Evolutionary conservation across 345 rosid genomes (phyloP).

Genomic region (Moricandia arvensis): DNA sequence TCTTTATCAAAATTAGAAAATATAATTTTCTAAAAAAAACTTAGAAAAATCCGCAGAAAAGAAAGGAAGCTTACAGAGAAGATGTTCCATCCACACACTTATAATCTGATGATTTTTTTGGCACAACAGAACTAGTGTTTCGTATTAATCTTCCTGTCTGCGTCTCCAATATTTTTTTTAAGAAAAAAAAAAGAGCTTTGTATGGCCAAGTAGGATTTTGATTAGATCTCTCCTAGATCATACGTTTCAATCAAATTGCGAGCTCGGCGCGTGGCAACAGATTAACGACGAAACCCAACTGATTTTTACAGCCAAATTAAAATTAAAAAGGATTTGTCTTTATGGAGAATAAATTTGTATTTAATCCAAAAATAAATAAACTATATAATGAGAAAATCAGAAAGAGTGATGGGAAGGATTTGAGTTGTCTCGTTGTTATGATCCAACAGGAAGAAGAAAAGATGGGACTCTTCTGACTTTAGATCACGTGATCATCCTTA

Average conservation of each 20-base stretch:
- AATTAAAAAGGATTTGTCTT: slow-evolving; percentile 9
- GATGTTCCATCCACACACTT: background rate
- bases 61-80: slow-evolving; percentile 30
- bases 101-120: slow-evolving; percentile 9
- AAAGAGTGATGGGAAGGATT: slow-evolving; percentile 31
- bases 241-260: slow-evolving; percentile 30
- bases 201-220: slow-evolving; percentile 35
- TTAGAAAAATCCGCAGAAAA: slow-evolving; percentile 28
- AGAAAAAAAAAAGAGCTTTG: slow-evolving; percentile 8
- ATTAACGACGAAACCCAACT: background rate
- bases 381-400: background rate
- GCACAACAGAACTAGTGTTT: slow-evolving; percentile 18
- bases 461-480: slow-evolving; percentile 22
- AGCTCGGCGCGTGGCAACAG: slow-evolving; percentile 37
- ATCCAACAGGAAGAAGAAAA: slow-evolving; percentile 17
- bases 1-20: background rate
- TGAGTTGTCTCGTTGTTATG: slow-evolving; percentile 6
- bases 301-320: background rate
- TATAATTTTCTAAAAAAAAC: background rate
- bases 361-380: background rate
- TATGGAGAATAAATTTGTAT: background rate
- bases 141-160: slow-evolving; percentile 27
- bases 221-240: slow-evolving; percentile 23
- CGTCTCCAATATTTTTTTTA: slow-evolving; percentile 15
- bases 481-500: slow-evolving; percentile 35